phyloP scores from a whole-genome alignment of 345 rosid genomes.

The Linum lewisii region DNA sequence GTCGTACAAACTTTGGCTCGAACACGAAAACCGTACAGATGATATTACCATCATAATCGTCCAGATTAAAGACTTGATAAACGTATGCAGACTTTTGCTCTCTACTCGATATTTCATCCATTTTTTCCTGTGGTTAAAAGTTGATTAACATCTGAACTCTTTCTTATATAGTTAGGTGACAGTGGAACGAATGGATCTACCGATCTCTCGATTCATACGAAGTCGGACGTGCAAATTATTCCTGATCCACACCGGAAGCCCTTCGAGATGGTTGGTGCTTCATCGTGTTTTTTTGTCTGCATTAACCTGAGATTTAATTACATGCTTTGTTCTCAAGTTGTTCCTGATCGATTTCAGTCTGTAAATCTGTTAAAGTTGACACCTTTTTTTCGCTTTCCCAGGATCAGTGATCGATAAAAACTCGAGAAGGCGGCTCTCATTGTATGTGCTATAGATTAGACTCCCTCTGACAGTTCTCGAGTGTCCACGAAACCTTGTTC shows the following conservation, averaged over 20 bases:
- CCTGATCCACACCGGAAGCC: conserved; percentile 30
- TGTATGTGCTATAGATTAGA: conserved; percentile 8
- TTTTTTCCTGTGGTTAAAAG: no score
- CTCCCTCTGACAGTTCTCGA: conserved; percentile 8
- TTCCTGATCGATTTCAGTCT: no score
- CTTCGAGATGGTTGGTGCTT: conserved; percentile 25
- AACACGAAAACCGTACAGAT: conserved; percentile 83
- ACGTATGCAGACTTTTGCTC: conserved; percentile 29
- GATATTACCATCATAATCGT: conserved; percentile 92
- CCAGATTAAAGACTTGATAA: conserved; percentile 56
- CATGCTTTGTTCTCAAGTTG: background rate
- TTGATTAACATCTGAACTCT: no score
- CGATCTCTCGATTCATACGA: conserved; percentile 18
- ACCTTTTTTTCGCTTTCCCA: background rate
- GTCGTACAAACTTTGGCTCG: conserved; percentile 86
- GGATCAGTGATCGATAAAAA: conserved; percentile 9
- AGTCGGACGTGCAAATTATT: conserved; percentile 30
- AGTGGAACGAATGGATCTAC: conserved; percentile 19
- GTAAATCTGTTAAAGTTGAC: no score
- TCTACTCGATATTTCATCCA: background rate
- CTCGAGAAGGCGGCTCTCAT: background rate
- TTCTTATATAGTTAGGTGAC: conserved; percentile 27
- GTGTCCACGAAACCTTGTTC: background rate
- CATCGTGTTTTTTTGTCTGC: background rate
- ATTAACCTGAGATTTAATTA: background rate